These are phyloP conservation scores for Aurifilum marmelostoma DNA, from an alignment of 2,329 filamentous ascomycete genomes.

Conservation along the genomic window DNA sequence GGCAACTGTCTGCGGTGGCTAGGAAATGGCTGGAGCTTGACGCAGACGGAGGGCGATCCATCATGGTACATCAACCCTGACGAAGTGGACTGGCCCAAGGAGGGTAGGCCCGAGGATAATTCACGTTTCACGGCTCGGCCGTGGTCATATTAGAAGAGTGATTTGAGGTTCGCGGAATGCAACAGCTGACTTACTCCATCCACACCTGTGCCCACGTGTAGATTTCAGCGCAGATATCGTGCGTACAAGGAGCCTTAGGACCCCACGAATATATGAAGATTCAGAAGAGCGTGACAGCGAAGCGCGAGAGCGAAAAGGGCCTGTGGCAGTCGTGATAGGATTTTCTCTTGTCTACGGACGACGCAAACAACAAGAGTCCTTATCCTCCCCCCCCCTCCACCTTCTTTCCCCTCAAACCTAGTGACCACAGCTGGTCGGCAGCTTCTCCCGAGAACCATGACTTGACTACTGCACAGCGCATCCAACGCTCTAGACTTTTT, in stretches of 20 bases:
- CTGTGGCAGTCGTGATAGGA: neutral
- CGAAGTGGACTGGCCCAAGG: conserved; percentile 42
- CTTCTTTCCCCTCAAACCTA: neutral
- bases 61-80: conserved; percentile 46
- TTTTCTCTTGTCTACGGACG: neutral
- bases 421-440: neutral
- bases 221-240: neutral
- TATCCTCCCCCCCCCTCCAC: too few species aligned
- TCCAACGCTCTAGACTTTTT: conserved; percentile 54
- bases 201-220: neutral
- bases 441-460: conserved; percentile 36
- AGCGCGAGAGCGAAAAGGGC: neutral
- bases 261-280: neutral
- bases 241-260: neutral
- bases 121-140: conserved; percentile 40
- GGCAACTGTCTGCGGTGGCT: conserved; percentile 45
- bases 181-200: neutral
- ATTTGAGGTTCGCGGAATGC: neutral
- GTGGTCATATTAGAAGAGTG: conserved; percentile 39
- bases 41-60: conserved; percentile 42
- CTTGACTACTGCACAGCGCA: conserved; percentile 66
- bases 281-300: neutral
- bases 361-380: neutral
- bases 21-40: conserved; percentile 47
- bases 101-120: conserved; percentile 43